Evolutionary conservation across 495 filamentous ascomycete genomes (phyloP).

Genomic region (Bacidia gigantensis): DNA sequence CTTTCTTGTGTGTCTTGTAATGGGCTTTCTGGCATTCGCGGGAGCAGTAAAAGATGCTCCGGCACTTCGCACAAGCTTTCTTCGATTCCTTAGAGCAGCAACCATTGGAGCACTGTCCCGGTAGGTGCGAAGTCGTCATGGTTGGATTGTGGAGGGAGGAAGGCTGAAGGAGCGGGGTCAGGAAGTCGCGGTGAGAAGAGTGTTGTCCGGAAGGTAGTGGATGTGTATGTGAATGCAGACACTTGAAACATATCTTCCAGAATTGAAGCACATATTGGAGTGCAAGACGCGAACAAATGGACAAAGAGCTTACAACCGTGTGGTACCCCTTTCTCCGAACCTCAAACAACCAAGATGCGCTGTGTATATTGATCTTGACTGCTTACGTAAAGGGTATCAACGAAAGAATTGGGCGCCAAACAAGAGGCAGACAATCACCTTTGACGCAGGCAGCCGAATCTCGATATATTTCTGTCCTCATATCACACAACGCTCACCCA

Average conservation of each 20-base stretch:
- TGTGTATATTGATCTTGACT: too few relatives aligned
- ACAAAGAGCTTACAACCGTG: too few relatives aligned
- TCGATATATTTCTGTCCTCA: too few relatives aligned
- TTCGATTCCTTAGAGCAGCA: slow-evolving; percentile 24
- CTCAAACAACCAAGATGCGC: too few relatives aligned
- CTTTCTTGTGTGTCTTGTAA: not conserved
- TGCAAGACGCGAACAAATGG: too few relatives aligned
- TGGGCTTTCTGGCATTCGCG: slow-evolving; percentile 1
- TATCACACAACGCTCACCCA: too few relatives aligned
- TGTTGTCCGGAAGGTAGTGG: not conserved
- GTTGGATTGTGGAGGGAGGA: not conserved
- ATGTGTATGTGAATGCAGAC: too few relatives aligned
- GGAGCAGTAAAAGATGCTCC: slow-evolving; percentile 6
- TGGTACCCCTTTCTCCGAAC: too few relatives aligned
- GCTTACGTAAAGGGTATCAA: not conserved
- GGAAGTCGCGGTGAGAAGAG: not conserved
- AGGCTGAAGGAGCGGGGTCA: not conserved
- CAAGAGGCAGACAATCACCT: not conserved
- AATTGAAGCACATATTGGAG: not conserved
- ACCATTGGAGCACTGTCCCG: not conserved
- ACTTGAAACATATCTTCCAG: not conserved
- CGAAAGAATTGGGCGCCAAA: not conserved
- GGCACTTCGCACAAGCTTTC: slow-evolving; percentile 16
- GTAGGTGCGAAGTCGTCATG: not conserved
- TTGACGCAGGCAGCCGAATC: too few relatives aligned